Evolutionary conservation across 352 stramenopile genomes (phyloP), one percentile per base, ranked within the genome.

Genomic region (Globisporangium barbulae): DNA sequence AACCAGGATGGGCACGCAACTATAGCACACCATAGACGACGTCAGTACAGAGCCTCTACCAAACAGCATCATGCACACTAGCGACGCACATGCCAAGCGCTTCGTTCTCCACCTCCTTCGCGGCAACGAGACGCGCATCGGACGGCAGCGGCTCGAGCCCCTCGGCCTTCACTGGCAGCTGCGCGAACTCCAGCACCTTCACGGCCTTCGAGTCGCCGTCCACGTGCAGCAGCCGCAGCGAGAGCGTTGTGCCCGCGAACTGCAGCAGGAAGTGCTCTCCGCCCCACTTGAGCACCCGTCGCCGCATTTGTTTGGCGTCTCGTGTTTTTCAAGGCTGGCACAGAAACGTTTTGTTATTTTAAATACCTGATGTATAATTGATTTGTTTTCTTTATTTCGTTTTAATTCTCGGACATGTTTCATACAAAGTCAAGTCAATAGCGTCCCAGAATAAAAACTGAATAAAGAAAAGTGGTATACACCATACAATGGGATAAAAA

Each of bases 21-120:
- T 64, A 28, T 12, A 61, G 22, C 17, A 39, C n/a, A 63, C 17
- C 37, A 61, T 15, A 21, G 17, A 28, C 2, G 17, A 6, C 25
- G 19, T 21, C 6, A 21, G n/a, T 30, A 10, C 10, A 35, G 8
- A 53, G 15, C 17, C 13, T 53, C 13, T 12, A 33, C 21, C 19
- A 12, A 15, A 33, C 21, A 33, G 9, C 13, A 31, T 45, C 3
- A 28, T 28, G 25, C 15, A 48, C 17, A 3, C 44, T 37, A 55
- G 22, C 12, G 22, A 77, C 70, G 58, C 65, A 88, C 78, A 61
- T 71, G 52, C 72, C 76, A n/a, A 84, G 57, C 5, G 70, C 47
- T 0, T 58, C 45, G 52, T 82, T 67, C 61, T 77, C 67, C 48
- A 84, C 72, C 59, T 79, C 69, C 52, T 72, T 72, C 5, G 69